These are phyloP conservation scores for Rhodomyrtus tomentosa DNA, from an alignment of 345 rosid genomes.

Conservation along the genomic window DNA sequence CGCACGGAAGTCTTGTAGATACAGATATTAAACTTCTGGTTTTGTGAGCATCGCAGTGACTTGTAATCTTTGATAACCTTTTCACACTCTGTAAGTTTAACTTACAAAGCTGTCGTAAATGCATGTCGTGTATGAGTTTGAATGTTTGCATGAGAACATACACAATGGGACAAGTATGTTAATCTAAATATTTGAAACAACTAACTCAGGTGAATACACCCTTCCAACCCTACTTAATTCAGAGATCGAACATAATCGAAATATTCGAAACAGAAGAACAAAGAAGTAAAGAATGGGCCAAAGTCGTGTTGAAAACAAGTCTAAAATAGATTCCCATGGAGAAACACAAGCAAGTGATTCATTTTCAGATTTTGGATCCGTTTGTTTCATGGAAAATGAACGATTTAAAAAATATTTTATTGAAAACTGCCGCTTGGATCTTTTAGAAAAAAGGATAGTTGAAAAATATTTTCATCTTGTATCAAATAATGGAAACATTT, in stretches of 20 bases:
- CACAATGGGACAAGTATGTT: background rate
- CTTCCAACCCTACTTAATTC: background rate
- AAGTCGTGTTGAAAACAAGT: background rate
- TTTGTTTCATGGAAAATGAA: too few relatives aligned
- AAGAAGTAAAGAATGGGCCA: background rate
- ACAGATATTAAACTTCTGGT: background rate
- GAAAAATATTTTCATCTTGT: too few relatives aligned
- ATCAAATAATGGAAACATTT: too few relatives aligned
- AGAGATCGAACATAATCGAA: background rate
- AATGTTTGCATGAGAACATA: background rate
- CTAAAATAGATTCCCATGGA: background rate
- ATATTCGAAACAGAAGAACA: background rate
- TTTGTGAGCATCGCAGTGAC: background rate
- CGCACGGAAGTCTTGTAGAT: background rate
- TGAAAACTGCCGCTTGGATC: too few relatives aligned
- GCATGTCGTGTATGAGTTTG: background rate
- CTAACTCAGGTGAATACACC: background rate
- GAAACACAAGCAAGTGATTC: background rate
- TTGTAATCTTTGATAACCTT: background rate
- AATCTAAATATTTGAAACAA: background rate
- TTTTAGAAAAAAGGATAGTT: too few relatives aligned
- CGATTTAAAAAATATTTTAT: too few relatives aligned
- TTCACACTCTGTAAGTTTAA: background rate
- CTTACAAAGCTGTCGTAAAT: background rate
- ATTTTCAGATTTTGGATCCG: background rate